A percentile compares a stretch with the other conserved stretches of the same genome.
Evolutionary conservation across 768 basidiomycete genomes (phyloP).

Genomic region (Leucocoprinus sp.): DNA sequence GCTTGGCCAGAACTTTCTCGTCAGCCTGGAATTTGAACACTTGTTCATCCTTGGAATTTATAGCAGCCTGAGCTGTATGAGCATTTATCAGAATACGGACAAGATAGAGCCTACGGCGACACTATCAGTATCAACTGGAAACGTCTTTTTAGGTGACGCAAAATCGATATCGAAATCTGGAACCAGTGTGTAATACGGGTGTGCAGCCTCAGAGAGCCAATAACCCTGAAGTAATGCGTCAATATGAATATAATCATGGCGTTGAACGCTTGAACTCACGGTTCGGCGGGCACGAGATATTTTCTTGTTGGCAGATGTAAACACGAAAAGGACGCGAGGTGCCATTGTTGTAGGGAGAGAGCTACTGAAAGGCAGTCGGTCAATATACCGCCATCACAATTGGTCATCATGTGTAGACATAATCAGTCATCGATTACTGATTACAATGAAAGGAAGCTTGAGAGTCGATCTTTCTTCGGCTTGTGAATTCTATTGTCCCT

Average conservation of each 20-base stretch:
- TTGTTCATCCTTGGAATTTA: slow-evolving; percentile 40
- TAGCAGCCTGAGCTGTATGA: slow-evolving; percentile 26
- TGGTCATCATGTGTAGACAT: too few relatives aligned
- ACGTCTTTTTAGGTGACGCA: slow-evolving; percentile 48
- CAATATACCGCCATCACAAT: too few relatives aligned
- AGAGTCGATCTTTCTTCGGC: too few relatives aligned
- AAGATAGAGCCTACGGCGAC: slow-evolving; percentile 32
- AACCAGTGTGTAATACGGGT: slow-evolving; percentile 54
- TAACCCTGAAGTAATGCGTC: slow-evolving; percentile 62
- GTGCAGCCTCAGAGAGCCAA: slow-evolving; percentile 73
- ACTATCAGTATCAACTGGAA: slow-evolving; percentile 58
- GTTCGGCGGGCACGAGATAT: slow-evolving; percentile 44
- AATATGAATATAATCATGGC: background rate
- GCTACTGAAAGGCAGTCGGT: too few relatives aligned
- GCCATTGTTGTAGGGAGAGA: slow-evolving; percentile 22
- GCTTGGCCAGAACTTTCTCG: slow-evolving; percentile 38
- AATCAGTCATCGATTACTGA: too few relatives aligned
- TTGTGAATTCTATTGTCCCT: too few relatives aligned
- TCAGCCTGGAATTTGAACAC: slow-evolving; percentile 62
- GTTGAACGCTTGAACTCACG: slow-evolving; percentile 24
- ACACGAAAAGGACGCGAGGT: slow-evolving; percentile 61
- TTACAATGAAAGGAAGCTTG: too few relatives aligned
- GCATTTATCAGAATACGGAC: background rate
- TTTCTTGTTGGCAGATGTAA: slow-evolving; percentile 56
- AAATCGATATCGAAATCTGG: slow-evolving; percentile 48